Percentiles rank a stretch among this genome's conserved stretches.
Evolutionary conservation across 108 stramenopile genomes (phyloP).

Genomic region (Poteriospumella lacustris): DNA sequence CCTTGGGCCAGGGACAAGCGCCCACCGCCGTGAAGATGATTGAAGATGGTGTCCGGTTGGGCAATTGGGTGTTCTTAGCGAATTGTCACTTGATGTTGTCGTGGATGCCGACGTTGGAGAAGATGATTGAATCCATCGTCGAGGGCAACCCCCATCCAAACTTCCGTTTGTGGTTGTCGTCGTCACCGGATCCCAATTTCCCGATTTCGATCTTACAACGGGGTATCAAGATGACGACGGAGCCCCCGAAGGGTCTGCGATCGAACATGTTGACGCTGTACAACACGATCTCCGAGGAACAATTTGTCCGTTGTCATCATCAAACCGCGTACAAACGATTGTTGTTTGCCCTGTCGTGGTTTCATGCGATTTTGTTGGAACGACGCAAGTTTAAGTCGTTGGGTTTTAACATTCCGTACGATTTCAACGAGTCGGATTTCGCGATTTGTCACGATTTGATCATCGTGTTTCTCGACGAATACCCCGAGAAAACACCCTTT

Average conservation of each 20-base stretch:
- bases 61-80: slow-evolving; percentile 60
- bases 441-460: slow-evolving; percentile 61
- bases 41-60: slow-evolving; percentile 40
- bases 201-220: slow-evolving; percentile 60
- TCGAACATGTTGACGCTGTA: slow-evolving; percentile 59
- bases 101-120: slow-evolving; percentile 64
- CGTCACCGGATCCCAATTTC: slow-evolving; percentile 57
- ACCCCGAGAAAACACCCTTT: slow-evolving; percentile 59
- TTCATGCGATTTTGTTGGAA: slow-evolving; percentile 62
- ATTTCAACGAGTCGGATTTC: slow-evolving; percentile 66
- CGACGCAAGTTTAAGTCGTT: slow-evolving; percentile 65
- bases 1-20: slow-evolving; percentile 62
- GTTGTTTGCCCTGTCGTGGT: slow-evolving; percentile 61
- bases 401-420: slow-evolving; percentile 67
- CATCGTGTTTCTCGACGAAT: slow-evolving; percentile 55
- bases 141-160: slow-evolving; percentile 37
- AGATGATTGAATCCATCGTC: slow-evolving; percentile 47
- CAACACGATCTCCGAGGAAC: slow-evolving; percentile 57
- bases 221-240: slow-evolving; percentile 64
- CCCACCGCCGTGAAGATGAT: slow-evolving; percentile 53
- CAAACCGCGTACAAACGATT: slow-evolving; percentile 52
- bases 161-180: slow-evolving; percentile 62
- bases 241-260: slow-evolving; percentile 59
- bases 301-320: slow-evolving; percentile 44
- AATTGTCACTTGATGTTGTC: slow-evolving; percentile 63